Evolutionary conservation across 495 filamentous ascomycete species (phyloP).

Genomic region (Podospora pseudoanserina): DNA sequence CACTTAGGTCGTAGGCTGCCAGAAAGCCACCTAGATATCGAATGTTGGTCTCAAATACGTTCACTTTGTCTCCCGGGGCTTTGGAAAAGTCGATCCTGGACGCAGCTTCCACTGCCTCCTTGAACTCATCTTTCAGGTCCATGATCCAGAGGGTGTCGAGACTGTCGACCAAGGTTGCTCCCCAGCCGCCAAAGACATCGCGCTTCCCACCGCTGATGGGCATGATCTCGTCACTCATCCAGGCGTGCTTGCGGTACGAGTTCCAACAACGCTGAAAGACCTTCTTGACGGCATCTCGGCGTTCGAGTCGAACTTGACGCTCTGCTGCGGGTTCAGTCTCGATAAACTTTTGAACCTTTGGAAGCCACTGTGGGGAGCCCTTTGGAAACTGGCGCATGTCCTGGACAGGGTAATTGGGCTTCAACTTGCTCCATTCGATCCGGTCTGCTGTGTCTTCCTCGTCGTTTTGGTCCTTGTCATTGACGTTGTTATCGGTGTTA

Average conservation of each 20-base stretch:
- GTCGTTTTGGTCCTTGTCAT: neutral
- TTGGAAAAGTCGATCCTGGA: conserved; percentile 80
- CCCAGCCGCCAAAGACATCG: conserved; percentile 89
- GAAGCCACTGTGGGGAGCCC: conserved; percentile 59
- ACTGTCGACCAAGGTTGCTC: conserved; percentile 84
- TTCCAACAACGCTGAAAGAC: conserved; percentile 73
- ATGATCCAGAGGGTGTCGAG: conserved; percentile 96
- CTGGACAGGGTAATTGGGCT: conserved; percentile 58
- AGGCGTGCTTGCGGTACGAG: conserved; percentile 71
- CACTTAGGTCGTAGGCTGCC: conserved; percentile 71
- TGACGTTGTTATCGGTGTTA: neutral
- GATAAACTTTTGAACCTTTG: conserved; percentile 62
- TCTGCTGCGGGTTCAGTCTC: conserved; percentile 30
- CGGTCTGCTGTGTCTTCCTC: neutral
- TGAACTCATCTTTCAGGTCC: conserved; percentile 84
- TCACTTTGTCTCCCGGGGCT: conserved; percentile 53
- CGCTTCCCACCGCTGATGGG: conserved; percentile 54
- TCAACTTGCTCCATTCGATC: conserved; percentile 15
- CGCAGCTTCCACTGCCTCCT: conserved; percentile 74
- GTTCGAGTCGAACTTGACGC: conserved; percentile 39
- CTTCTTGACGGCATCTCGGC: conserved; percentile 53
- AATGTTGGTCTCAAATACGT: conserved; percentile 78
- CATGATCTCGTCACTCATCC: conserved; percentile 71
- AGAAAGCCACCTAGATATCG: conserved; percentile 76
- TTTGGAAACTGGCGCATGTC: conserved; percentile 69